phyloP scores from a whole-genome alignment of 1,284 basidiomycete genomes.

The Chalciporus sp. region DNA sequence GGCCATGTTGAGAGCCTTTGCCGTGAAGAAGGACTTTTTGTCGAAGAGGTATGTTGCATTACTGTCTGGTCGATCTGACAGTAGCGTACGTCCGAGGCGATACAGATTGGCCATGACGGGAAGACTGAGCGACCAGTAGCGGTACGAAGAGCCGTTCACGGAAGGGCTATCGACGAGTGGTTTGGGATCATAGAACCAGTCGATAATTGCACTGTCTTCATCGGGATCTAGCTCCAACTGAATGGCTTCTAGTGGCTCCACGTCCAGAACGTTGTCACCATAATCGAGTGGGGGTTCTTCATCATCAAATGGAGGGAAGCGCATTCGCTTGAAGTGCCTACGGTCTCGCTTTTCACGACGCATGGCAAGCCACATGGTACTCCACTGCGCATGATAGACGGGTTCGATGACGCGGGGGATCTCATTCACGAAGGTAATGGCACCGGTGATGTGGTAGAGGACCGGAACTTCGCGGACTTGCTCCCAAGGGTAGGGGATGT shows the following conservation, averaged over 20 bases:
- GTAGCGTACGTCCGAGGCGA: conserved; percentile 89
- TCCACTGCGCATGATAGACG: conserved; percentile 99
- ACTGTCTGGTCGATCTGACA: conserved; percentile 90
- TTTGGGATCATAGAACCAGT: conserved; percentile 99
- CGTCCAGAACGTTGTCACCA: conserved; percentile 97
- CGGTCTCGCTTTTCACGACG: conserved; percentile 98
- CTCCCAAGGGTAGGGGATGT: conserved; percentile 99
- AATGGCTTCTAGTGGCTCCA: conserved; percentile 97
- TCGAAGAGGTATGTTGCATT: conserved; percentile 96
- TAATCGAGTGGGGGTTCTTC: conserved; percentile 99
- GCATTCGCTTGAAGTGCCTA: conserved; percentile 99
- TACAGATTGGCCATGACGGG: conserved; percentile 98
- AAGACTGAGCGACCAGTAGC: conserved; percentile 89
- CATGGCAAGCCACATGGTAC: conserved; percentile 99
- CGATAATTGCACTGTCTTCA: conserved; percentile 92
- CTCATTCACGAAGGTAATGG: conserved; percentile 99
- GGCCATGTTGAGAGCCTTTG: conserved; percentile 97
- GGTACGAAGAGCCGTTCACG: conserved; percentile 94
- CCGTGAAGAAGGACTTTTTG: conserved; percentile 97
- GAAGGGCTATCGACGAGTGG: conserved; percentile 87
- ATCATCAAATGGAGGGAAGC: conserved; percentile 99
- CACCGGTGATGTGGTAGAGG: conserved; percentile 98
- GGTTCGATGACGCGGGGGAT: conserved; percentile 97
- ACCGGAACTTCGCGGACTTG: conserved; percentile 98
- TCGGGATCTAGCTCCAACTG: conserved; percentile 95